Evolutionary conservation across 495 filamentous ascomycete genomes (phyloP), one percentile per base, ranked within the genome.

Genomic region (Lasiosphaeris hirsuta): DNA sequence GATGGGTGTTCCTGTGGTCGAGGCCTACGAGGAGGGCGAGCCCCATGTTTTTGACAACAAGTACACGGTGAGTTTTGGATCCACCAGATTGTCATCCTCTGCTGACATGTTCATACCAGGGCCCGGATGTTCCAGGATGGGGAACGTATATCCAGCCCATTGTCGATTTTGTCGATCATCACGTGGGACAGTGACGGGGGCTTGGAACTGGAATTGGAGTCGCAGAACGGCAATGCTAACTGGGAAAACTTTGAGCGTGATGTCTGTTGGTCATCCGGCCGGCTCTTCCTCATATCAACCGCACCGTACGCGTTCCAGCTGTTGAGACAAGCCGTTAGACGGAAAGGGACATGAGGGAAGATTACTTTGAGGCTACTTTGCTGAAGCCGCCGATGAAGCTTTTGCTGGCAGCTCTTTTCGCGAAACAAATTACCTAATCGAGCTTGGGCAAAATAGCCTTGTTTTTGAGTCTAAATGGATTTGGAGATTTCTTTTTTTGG

Each of bases 331-430:
- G 61, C 48, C 57, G 6, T 61, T 56, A 14, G 18, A 47, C 15
- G 44, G 15, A 10, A 19, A 30, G 9, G 45, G 41, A 4, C 33
- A 44, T 37, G 49, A 57, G 18, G 2, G 23, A 30, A 2, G 23
- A 30, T 2, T 30, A 2, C 23, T n/a, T n/a, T n/a, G n/a, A n/a
- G 23, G 23, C n/a, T n/a, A n/a, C 23, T 74, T 67, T 52, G 39
- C 63, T 18, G 71, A 72, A 48, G 56, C 71, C 3, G 54, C 51
- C 6, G 71, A 72, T 52, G 49, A 62, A 10, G 63, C 64, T 42
- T 57, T 74, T 45, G 58, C 71, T n/a, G n/a, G n/a, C 23, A 23
- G 67, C 9, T 63, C 63, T 6, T 45, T 74, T 68, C 51, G 4
- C 72, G 55, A 74, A 74, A 57, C n/a, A n/a, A n/a, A n/a, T n/a